phyloP scores from a whole-genome alignment of 1,139 yeast genomes.

The Debaryomyces sp. region DNA sequence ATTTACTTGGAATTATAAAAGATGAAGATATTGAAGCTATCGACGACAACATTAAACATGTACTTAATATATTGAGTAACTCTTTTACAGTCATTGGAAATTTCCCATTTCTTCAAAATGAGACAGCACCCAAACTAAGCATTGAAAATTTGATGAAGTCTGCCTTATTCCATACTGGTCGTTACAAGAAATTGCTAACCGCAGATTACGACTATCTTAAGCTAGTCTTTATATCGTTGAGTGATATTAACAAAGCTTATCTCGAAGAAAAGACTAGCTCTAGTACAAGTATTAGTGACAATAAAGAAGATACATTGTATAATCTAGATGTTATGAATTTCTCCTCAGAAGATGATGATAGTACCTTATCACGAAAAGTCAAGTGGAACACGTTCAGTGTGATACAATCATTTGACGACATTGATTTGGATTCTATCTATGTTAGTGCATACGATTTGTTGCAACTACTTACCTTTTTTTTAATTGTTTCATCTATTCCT shows the following conservation, averaged over 20 bases:
- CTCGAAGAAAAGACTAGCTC: background rate
- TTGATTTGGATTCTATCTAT: conserved; percentile 32
- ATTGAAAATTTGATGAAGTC: conserved; percentile 29
- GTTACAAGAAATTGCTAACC: conserved; percentile 23
- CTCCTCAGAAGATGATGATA: conserved; percentile 16
- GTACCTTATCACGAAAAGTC: conserved; percentile 17
- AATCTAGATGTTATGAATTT: conserved; percentile 6
- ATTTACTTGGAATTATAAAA: conserved; percentile 21
- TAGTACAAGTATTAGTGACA: background rate
- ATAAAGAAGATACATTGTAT: background rate
- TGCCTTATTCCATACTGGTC: conserved; percentile 28
- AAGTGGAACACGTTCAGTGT: conserved; percentile 26
- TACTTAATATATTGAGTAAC: conserved; percentile 22
- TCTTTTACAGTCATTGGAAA: conserved; percentile 31
- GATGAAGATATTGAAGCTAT: conserved; percentile 13
- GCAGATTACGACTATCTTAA: conserved; percentile 26
- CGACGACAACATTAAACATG: conserved; percentile 10
- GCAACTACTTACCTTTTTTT: conserved; percentile 44
- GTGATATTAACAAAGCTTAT: conserved; percentile 4
- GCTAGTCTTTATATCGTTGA: conserved; percentile 29
- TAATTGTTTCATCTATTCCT: conserved; percentile 33
- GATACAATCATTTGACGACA: conserved; percentile 24
- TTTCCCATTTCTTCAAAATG: conserved; percentile 33
- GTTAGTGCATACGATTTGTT: conserved; percentile 39
- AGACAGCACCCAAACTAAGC: conserved; percentile 17